A percentile compares a stretch with the other conserved stretches of the same genome.
These are phyloP conservation scores for Gracilaria vermiculophylla DNA, from an alignment of 23 red algal species.

Conservation along the genomic window DNA sequence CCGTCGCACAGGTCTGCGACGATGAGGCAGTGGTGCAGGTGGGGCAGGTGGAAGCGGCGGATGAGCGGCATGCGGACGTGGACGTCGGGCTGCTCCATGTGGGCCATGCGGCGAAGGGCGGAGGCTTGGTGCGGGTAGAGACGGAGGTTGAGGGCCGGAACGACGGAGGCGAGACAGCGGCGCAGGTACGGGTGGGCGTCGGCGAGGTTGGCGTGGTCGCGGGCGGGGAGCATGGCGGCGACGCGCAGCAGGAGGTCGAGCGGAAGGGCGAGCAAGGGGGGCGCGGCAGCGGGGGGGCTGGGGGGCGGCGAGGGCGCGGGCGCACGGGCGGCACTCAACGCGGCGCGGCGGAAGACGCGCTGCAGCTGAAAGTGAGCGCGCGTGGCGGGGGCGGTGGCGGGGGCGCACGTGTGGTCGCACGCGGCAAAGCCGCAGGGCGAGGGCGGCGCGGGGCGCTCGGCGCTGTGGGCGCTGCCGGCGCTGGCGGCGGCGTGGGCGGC, in stretches of 20 bases:
- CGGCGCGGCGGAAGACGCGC: not conserved
- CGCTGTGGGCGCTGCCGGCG: too few species aligned
- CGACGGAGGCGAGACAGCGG: conserved; percentile 7
- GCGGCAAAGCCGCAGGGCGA: not conserved
- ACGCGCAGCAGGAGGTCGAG: conserved; percentile 30
- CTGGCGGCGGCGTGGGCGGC: too few species aligned
- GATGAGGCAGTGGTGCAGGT: not conserved
- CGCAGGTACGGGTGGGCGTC: not conserved
- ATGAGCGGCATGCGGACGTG: not conserved
- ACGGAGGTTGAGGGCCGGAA: conserved; percentile 45
- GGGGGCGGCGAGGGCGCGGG: too few species aligned
- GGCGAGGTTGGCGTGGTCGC: conserved; percentile 6
- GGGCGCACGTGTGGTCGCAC: not conserved
- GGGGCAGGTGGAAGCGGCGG: not conserved
- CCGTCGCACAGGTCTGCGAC: conserved; percentile 51
- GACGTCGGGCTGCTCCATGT: conserved; percentile 13
- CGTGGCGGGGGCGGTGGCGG: not conserved
- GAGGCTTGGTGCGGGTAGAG: conserved; percentile 76
- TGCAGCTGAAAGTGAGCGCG: not conserved
- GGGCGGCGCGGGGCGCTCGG: too few species aligned
- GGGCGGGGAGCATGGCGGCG: not conserved
- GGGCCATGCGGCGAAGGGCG: conserved; percentile 40
- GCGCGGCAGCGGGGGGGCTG: too few species aligned
- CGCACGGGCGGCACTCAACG: not conserved
- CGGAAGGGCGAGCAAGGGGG: conserved; percentile 23